Conservation (phyloP, 345 rosid genomes). For the Populus davidiana region DNA sequence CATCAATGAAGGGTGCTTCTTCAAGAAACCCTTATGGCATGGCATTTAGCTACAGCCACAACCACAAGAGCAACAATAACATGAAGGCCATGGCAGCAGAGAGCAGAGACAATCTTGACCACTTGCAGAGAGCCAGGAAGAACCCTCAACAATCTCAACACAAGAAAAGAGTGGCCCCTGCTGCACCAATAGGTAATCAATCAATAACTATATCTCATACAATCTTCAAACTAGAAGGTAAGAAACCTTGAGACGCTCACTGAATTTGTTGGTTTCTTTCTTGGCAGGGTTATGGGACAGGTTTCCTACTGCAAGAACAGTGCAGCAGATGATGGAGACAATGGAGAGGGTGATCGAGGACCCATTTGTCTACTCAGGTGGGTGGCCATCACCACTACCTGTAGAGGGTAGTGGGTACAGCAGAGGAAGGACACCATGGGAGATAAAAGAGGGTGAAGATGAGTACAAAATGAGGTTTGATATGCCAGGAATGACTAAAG, state of each 20-base stretch:
- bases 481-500: conserved; percentile 69
- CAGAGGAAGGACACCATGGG: conserved; percentile 69
- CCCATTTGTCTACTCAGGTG: conserved; percentile 33
- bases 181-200: conserved; percentile 39
- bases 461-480: conserved; percentile 66
- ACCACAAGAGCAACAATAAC: neutral
- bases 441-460: conserved; percentile 47
- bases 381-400: conserved; percentile 31
- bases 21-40: neutral
- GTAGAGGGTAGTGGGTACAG: conserved; percentile 27
- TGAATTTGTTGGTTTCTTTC: neutral
- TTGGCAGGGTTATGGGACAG: conserved; percentile 28
- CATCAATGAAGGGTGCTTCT: conserved; percentile 2
- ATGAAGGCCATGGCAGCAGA: conserved; percentile 32
- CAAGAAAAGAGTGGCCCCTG: conserved; percentile 39
- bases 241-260: neutral
- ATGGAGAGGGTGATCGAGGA: conserved; percentile 60
- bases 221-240: neutral
- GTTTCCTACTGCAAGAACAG: conserved; percentile 58
- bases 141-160: conserved; percentile 8
- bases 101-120: conserved; percentile 45
- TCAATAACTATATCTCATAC: neutral
- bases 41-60: neutral
- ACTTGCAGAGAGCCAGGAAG: conserved; percentile 39
- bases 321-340: conserved; percentile 65